Percentiles rank a stretch among this genome's conserved stretches.
Evolutionary conservation across 23 red algal species (phyloP).

Genomic region (Gracilariopsis chorda): DNA sequence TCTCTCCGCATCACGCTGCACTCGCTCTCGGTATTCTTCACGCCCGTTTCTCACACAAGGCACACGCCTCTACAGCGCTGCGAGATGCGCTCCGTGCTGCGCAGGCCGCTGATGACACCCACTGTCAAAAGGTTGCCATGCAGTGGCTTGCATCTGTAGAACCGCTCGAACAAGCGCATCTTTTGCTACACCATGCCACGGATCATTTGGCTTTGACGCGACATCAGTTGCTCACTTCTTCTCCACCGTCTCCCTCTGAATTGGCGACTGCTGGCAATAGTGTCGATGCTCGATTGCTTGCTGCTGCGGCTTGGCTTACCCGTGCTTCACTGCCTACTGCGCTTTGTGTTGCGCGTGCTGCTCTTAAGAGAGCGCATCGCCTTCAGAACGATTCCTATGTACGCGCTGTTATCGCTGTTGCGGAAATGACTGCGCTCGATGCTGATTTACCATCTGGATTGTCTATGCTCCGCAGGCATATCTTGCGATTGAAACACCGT

Average conservation of each 20-base stretch:
- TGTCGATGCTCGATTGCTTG: constrained; percentile 16
- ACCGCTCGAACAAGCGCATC: neutral
- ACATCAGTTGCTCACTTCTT: neutral
- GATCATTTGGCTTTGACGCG: constrained; percentile 17
- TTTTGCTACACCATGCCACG: constrained; percentile 18
- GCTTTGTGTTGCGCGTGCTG: constrained; percentile 5
- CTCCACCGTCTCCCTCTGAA: neutral
- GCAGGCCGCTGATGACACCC: constrained; percentile 19
- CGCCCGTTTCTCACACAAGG: constrained; percentile 20
- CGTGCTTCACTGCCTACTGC: constrained; percentile 45
- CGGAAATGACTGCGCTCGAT: constrained; percentile 3
- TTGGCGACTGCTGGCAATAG: neutral
- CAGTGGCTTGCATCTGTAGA: constrained; percentile 40
- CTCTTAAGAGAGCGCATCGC: neutral
- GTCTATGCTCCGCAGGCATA: neutral
- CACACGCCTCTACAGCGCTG: constrained; percentile 24
- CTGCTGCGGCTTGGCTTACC: constrained; percentile 32
- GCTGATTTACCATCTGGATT: neutral
- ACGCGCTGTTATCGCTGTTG: constrained; percentile 18
- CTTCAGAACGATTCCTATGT: neutral
- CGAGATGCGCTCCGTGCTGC: constrained; percentile 49
- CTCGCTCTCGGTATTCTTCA: constrained; percentile 36
- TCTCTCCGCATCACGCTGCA: constrained; percentile 42
- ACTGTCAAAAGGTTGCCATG: neutral
- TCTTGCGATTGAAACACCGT: neutral